phyloP scores from a whole-genome alignment of 352 stramenopile species.

The Pythium brachiatum region DNA sequence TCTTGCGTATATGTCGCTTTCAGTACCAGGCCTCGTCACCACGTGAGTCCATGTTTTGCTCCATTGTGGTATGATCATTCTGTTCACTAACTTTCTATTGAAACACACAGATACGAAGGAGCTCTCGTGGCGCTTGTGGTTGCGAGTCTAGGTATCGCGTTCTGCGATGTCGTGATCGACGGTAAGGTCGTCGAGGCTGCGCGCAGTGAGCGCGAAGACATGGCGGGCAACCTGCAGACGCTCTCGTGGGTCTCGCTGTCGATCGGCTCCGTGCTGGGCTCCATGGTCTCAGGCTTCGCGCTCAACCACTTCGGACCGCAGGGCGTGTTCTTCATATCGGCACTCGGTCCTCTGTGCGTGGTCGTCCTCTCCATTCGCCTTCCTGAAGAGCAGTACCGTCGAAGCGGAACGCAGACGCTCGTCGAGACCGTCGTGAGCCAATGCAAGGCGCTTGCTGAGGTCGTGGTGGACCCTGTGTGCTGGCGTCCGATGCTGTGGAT shows the following conservation, averaged over 20 bases:
- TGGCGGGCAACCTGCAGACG: slow-evolving; percentile 75
- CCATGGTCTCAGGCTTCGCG: slow-evolving; percentile 54
- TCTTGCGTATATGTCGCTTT: slow-evolving; percentile 57
- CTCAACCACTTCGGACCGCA: slow-evolving; percentile 59
- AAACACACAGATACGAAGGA: slow-evolving; percentile 34
- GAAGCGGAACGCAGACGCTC: slow-evolving; percentile 31
- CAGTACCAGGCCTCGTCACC: slow-evolving; percentile 51
- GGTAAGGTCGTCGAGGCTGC: slow-evolving; percentile 73
- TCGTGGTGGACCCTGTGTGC: slow-evolving; percentile 70
- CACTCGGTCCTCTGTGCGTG: slow-evolving; percentile 61
- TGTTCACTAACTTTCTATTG: no score
- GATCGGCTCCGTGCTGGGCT: slow-evolving; percentile 68
- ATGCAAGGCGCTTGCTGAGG: slow-evolving; percentile 44
- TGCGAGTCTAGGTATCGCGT: slow-evolving; percentile 76
- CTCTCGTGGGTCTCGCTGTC: slow-evolving; percentile 77
- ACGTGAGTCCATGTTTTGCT: slow-evolving; percentile 38
- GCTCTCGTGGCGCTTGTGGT: slow-evolving; percentile 61
- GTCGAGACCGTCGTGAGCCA: slow-evolving; percentile 49
- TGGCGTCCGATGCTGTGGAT: slow-evolving; percentile 82
- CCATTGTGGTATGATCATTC: no score
- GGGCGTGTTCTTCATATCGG: slow-evolving; percentile 76
- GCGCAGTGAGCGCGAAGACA: slow-evolving; percentile 65
- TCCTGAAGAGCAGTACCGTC: slow-evolving; percentile 44
- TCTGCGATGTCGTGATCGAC: slow-evolving; percentile 82
- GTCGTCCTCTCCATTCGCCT: slow-evolving; percentile 61